A percentile compares a stretch with the other conserved stretches of the same genome.
These are phyloP conservation scores for Nothopassalora personata DNA, from an alignment of 2,329 filamentous ascomycete species.

Conservation along the genomic window DNA sequence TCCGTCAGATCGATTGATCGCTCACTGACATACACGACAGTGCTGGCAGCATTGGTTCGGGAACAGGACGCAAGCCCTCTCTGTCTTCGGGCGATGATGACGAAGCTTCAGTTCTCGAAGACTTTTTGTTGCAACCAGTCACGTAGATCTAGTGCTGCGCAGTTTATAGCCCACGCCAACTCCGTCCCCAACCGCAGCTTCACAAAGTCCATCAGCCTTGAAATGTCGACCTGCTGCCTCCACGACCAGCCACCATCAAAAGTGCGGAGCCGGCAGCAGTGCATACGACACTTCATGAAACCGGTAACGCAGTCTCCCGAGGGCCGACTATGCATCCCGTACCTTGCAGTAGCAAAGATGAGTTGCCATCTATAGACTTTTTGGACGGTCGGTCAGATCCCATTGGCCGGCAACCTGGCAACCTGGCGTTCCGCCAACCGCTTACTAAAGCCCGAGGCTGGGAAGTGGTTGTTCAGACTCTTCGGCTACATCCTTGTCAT, in stretches of 20 bases:
- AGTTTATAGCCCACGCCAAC: background rate
- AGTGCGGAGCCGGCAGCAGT: background rate
- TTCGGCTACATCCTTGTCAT: background rate
- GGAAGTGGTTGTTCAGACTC: background rate
- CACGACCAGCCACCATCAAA: background rate
- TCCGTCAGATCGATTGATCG: background rate
- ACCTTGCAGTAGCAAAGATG: background rate
- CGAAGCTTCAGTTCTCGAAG: background rate
- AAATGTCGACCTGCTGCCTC: background rate
- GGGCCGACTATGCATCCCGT: background rate
- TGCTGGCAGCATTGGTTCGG: constrained; percentile 8
- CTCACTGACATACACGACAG: background rate
- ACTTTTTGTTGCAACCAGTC: background rate
- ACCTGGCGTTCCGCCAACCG: background rate
- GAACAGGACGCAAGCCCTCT: background rate
- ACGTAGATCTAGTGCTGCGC: background rate
- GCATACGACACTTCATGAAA: background rate
- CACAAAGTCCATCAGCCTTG: background rate
- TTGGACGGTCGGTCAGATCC: background rate
- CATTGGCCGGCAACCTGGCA: background rate
- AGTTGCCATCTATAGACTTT: background rate
- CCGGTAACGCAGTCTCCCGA: background rate
- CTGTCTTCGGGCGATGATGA: background rate
- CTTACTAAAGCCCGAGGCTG: background rate
- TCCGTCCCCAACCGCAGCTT: background rate